Base-by-base conservation (phyloP, 306 rosid genomes). In the Malus sylvestris region DNA sequence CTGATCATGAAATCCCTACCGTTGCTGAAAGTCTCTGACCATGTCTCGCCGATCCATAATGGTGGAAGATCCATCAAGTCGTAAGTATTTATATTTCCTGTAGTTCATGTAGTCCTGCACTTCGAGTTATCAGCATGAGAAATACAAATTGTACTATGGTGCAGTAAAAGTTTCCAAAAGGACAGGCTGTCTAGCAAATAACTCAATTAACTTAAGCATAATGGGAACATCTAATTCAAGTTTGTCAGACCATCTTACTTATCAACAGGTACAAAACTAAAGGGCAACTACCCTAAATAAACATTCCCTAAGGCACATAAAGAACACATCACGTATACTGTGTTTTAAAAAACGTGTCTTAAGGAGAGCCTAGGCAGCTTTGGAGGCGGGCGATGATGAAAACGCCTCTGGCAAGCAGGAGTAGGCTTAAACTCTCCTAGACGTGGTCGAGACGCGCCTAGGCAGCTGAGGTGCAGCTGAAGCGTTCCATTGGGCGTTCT, bases 71-170 rank as follows among this genome's bases (percentile, higher is more conserved):
- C 99, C 99, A 82, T 95, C 99, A 40, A 95, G 99, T 82, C 99
- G 86, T 60, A 92, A 93, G 85, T 92, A 95, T 76, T 68, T 92
- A 81, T 95, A 95, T 80, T 92, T 95, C 78, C 99, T 85, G 29
- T 95, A 95, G 86, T 92, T 95, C 99, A 95, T 95, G 85, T 95
- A 92, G 81, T 95, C 97, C 99, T 95, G 97, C 85, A 85, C 66
- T 66, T 58, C 53, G 53, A 62, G 49, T 71, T n/a, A 64, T 75
- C 61, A 85, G 55, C 49, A 32, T 32, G 22, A 44, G 8, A 52
- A 18, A 32, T 49, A 70, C 15, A 46, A 19, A 12, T 7, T 14
- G 16, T 63, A 65, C 25, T 51, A 46, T 78, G 25, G 27, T 52
- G 65, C 18, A 7, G 58, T 68, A 68, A 30, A 20, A 80, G 33